Base-by-base conservation (phyloP, 2,329 filamentous ascomycete genomes). In the Fusarium xyrophilum region DNA sequence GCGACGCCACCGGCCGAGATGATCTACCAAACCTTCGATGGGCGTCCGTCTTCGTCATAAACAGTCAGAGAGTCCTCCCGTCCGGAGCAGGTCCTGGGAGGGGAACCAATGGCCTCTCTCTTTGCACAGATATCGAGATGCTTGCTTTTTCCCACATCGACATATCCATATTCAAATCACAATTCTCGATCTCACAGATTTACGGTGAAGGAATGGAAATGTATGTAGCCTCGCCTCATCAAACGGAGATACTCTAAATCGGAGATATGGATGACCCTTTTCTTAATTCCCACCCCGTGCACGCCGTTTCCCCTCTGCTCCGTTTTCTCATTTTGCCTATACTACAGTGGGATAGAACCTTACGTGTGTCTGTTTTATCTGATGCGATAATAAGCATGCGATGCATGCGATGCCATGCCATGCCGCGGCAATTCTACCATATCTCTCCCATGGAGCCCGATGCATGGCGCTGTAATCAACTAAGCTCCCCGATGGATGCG, bases 11-110 rank as follows among this genome's bases (percentile, higher is more conserved):
- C 50, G 35, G 50, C 53, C 44, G 54, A 69, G 67, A 70, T 73
- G 64, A 65, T 69, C 58, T 57, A 42, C 69, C 58, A 67, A 65
- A 65, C 51, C 56, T 55, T 63, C 67, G 71, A 73, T 71, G 67
- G 36, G 52, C 55, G 11, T 62, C 40, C n/a, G 55, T 56, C 56
- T 46, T 70, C 28, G 44, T 47, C 53, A 17, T 43, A 27, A 35
- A 33, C 21, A 54, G 30, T 42, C 35, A 21, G 13, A 17, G 27
- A 54, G 35, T 19, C 35, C 48, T 63, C 40, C 52, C 27, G 39
- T 39, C 36, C 55, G 39, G 58, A 50, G 12, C 12, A 25, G 51
- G 35, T 48, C 55, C 40, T 38, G 8, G 28, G 14, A 11, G 7
- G 8, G 28, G 14, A 11, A 9, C 63, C 61, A 65, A 60, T 65